Conservation (phyloP, 768 basidiomycete genomes). For the Mycena sanguinolenta region DNA sequence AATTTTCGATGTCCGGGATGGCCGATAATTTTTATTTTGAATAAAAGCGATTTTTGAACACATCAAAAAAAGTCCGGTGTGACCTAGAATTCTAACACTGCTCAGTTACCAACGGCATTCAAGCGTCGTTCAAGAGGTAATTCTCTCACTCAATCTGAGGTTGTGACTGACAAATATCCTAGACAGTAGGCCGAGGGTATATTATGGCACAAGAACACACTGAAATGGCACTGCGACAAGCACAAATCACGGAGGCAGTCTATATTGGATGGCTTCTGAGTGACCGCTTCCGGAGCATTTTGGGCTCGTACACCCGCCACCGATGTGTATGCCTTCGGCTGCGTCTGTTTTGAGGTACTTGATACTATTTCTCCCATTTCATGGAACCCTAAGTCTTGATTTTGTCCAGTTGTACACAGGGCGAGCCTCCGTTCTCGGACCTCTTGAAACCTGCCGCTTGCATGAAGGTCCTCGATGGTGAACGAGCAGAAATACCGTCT, state of each 20-base stretch:
- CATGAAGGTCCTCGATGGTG: constrained; percentile 18
- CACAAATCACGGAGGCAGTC: constrained; percentile 1
- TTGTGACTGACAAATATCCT: not conserved
- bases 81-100: not conserved
- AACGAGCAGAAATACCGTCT: constrained; percentile 12
- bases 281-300: not conserved
- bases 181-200: constrained; percentile 16
- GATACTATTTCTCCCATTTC: not conserved
- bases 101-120: not conserved
- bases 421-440: constrained; percentile 15
- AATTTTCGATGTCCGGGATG: too few relatives aligned
- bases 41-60: too few relatives aligned
- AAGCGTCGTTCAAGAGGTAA: constrained; percentile 20
- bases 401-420: constrained; percentile 19
- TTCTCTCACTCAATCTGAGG: too few relatives aligned
- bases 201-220: constrained; percentile 1
- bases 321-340: constrained; percentile 49
- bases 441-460: constrained; percentile 9
- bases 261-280: constrained; percentile 5
- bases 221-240: constrained; percentile 9
- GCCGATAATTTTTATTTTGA: too few relatives aligned
- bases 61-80: too few relatives aligned
- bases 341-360: constrained; percentile 48
- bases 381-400: too few relatives aligned
- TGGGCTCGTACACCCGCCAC: not conserved